phyloP scores from a whole-genome alignment of 1,139 yeast genomes.

The Yamadazyma aaseri region DNA sequence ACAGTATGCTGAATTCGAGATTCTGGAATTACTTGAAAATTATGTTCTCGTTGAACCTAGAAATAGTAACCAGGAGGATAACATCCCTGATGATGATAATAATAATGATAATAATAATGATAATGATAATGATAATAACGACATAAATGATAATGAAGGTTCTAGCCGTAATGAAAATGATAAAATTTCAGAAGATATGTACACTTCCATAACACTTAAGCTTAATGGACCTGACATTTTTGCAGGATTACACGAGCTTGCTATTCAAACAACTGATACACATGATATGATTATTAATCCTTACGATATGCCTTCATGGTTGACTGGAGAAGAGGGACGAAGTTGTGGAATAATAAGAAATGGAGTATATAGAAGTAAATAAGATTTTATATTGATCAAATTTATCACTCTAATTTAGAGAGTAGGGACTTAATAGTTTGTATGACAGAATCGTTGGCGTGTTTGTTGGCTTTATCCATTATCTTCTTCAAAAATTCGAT shows the following conservation, averaged over 20 bases:
- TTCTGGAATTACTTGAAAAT: conserved; percentile 27
- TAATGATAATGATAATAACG: not conserved
- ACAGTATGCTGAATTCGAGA: conserved; percentile 46
- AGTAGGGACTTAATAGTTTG: conserved; percentile 26
- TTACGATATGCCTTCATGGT: conserved; percentile 64
- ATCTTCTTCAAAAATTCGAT: conserved; percentile 37
- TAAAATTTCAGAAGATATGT: conserved; percentile 3
- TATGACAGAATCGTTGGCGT: conserved; percentile 22
- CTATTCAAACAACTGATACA: conserved; percentile 33
- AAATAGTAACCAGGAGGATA: too few relatives aligned
- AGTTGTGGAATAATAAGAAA: conserved; percentile 47
- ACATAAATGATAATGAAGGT: not conserved
- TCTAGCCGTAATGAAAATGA: not conserved
- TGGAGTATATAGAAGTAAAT: conserved; percentile 28
- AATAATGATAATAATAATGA: not conserved
- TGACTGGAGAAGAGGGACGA: conserved; percentile 74
- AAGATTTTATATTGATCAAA: conserved; percentile 1
- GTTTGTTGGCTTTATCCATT: conserved; percentile 20
- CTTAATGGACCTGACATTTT: conserved; percentile 73
- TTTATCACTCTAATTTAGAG: conserved; percentile 30
- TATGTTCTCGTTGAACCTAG: not conserved
- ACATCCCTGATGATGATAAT: not conserved
- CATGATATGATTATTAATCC: conserved; percentile 51
- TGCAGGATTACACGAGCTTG: conserved; percentile 75
- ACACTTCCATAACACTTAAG: conserved; percentile 42